Evolutionary conservation across 306 rosid species (phyloP).

Genomic region (Mimosa pudica): DNA sequence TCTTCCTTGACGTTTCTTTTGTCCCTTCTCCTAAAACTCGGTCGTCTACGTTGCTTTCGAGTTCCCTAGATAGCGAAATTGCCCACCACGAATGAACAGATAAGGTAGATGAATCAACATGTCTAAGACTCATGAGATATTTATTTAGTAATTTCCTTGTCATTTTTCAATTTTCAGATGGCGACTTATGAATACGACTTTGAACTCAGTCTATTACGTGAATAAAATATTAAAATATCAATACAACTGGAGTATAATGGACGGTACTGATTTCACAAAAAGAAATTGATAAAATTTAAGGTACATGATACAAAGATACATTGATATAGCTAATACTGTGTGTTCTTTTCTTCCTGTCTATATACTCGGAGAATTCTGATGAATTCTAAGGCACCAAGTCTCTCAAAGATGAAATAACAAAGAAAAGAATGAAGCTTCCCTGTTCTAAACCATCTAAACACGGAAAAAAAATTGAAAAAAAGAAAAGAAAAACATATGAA

Average conservation of each 20-base stretch:
- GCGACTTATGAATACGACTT: neutral
- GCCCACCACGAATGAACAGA: neutral
- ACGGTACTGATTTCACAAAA: neutral
- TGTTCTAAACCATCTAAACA: conserved; percentile 47
- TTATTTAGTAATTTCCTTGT: neutral
- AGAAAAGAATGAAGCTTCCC: conserved; percentile 50
- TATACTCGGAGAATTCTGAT: conserved; percentile 41
- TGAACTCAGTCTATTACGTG: neutral
- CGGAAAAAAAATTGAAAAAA: conserved; percentile 22
- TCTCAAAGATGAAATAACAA: conserved; percentile 45
- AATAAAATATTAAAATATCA: neutral
- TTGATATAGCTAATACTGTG: neutral
- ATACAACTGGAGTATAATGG: neutral
- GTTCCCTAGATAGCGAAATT: conserved; percentile 1
- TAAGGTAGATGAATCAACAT: conserved; percentile 16
- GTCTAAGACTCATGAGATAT: neutral
- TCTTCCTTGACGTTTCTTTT: conserved; percentile 13
- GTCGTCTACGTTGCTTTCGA: conserved; percentile 35
- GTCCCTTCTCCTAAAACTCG: neutral
- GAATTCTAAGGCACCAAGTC: conserved; percentile 34
- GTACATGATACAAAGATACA: neutral
- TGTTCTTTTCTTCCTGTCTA: conserved; percentile 31
- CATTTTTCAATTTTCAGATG: neutral
- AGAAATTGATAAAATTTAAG: neutral
- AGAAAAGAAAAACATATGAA: conserved; percentile 46